Evolutionary conservation across 768 basidiomycete genomes (phyloP).

Genomic region (Holtermannia corniformis): DNA sequence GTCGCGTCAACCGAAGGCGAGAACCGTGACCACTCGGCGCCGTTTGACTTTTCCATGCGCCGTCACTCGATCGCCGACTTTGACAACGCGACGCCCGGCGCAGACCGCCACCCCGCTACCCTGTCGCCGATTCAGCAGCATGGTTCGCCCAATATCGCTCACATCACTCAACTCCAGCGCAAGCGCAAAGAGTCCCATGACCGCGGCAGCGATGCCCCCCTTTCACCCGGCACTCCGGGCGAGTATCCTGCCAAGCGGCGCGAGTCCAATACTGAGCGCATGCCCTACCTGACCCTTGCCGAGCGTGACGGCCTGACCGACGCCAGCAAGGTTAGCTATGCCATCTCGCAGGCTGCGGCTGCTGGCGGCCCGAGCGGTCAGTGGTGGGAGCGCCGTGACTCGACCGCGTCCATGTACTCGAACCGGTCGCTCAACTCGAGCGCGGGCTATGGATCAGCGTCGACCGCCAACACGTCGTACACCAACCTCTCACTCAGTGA

Average conservation of each 20-base stretch:
- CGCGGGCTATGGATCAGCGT: conserved; percentile 3
- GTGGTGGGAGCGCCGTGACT: conserved; percentile 56
- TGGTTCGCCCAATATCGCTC: background rate
- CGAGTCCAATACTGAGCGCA: background rate
- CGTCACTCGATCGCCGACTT: no score
- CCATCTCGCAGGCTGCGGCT: background rate
- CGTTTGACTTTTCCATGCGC: no score
- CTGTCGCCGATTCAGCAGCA: no score
- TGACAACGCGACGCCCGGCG: no score
- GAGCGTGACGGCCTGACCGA: background rate
- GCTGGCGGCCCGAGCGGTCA: background rate
- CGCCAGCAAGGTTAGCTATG: background rate
- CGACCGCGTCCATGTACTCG: conserved; percentile 60
- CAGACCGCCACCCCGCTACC: no score
- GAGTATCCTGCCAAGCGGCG: background rate
- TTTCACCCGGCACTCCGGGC: background rate
- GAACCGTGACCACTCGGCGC: no score
- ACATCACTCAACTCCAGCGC: no score
- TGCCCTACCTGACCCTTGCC: background rate
- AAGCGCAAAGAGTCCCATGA: background rate
- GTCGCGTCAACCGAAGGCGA: no score
- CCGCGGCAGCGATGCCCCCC: no score
- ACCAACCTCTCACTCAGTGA: background rate
- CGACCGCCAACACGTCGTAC: conserved; percentile 4
- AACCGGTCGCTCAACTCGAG: conserved; percentile 49